These are phyloP conservation scores for Russula compacta DNA, from an alignment of 768 basidiomycete species.

Conservation along the genomic window DNA sequence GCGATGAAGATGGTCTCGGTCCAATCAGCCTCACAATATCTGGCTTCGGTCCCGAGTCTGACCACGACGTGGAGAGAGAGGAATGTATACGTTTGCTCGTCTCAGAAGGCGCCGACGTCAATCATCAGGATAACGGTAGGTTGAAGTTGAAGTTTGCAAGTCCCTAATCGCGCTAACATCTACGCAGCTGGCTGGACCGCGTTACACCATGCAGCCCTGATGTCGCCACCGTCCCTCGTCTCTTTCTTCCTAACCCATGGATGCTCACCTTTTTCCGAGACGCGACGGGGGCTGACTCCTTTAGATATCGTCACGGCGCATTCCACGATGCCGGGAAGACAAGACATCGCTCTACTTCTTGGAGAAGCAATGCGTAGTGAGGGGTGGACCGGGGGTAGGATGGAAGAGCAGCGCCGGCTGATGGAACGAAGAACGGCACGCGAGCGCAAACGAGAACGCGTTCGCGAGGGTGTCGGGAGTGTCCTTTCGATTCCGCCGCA, in stretches of 20 bases:
- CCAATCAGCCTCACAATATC: conserved; percentile 70
- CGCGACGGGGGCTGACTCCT: conserved; percentile 72
- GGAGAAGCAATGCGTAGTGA: conserved; percentile 82
- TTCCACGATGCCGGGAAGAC: conserved; percentile 68
- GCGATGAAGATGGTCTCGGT: conserved; percentile 82
- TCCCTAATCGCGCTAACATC: background rate
- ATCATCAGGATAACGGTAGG: conserved; percentile 53
- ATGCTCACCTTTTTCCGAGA: conserved; percentile 71
- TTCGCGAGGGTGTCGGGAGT: conserved; percentile 51
- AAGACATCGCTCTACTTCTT: conserved; percentile 78
- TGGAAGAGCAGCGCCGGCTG: conserved; percentile 56
- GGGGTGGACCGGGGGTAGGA: conserved; percentile 73
- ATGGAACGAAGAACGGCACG: conserved; percentile 51
- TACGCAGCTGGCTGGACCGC: conserved; percentile 86
- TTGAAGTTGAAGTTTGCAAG: background rate
- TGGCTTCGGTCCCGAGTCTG: conserved; percentile 73
- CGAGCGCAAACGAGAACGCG: conserved; percentile 40
- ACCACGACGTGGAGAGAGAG: conserved; percentile 82
- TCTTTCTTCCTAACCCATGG: conserved; percentile 91
- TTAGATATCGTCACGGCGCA: conserved; percentile 86
- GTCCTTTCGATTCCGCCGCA: conserved; percentile 45
- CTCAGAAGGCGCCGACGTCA: conserved; percentile 65
- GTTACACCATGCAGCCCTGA: conserved; percentile 82
- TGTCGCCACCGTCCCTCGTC: conserved; percentile 83
- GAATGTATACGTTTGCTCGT: conserved; percentile 79